Conservation (phyloP, 164 flowering plant species). For the Piper longum region DNA sequence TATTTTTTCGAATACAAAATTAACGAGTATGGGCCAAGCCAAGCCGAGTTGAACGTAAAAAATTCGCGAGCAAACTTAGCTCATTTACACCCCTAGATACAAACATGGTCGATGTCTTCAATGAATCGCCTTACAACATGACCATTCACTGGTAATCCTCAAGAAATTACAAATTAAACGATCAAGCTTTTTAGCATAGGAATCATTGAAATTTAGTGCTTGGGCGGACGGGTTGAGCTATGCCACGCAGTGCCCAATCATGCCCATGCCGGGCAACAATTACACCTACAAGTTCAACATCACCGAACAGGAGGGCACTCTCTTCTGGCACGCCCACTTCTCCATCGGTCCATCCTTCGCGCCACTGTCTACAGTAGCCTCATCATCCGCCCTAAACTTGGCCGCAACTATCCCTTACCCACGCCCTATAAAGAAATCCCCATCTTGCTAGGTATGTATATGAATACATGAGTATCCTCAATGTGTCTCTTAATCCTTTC, state of each 20-base stretch:
- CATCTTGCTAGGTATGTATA: constrained; percentile 13
- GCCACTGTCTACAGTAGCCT: constrained; percentile 21
- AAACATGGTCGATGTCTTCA: constrained; percentile 11
- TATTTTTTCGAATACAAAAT: too few relatives aligned
- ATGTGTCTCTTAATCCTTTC: too few relatives aligned
- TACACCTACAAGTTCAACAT: constrained; percentile 20
- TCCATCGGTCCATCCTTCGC: constrained; percentile 14
- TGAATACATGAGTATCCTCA: too few relatives aligned
- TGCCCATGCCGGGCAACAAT: constrained; percentile 12
- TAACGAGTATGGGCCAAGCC: too few relatives aligned
- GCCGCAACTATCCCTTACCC: constrained; percentile 11
- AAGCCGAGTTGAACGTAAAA: too few relatives aligned
- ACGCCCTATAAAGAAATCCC: constrained; percentile 19
- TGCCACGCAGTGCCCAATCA: constrained; percentile 22
- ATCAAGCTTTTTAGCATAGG: too few relatives aligned
- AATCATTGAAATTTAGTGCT: constrained; percentile 1
- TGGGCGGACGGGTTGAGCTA: constrained; percentile 21
- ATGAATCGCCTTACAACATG: constrained; percentile 15
- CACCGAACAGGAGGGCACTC: constrained; percentile 23
- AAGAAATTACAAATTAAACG: too few relatives aligned
- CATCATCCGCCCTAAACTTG: constrained; percentile 13
- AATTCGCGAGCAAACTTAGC: too few relatives aligned
- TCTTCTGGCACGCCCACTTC: constrained; percentile 24
- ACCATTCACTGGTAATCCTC: constrained; percentile 16
- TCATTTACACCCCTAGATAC: too few relatives aligned